phyloP scores from a whole-genome alignment of 495 filamentous ascomycete species.

The Lentithecium fluviatile region DNA sequence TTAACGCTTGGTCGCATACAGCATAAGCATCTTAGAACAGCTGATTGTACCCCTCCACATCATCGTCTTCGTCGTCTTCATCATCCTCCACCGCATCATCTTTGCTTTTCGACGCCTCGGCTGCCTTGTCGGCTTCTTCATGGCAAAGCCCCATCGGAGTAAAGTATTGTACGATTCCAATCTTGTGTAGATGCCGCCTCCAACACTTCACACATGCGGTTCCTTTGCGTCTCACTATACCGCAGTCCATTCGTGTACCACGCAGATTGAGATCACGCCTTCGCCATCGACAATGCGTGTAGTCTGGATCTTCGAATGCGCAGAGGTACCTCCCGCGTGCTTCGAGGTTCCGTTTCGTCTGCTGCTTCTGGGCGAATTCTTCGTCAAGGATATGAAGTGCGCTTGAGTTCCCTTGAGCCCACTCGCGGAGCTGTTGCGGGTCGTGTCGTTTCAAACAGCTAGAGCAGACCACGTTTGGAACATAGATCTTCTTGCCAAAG shows the following conservation, averaged over 20 bases:
- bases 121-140: conserved; percentile 13
- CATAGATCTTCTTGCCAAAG: conserved; percentile 8
- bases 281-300: conserved; percentile 9
- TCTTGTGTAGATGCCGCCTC: conserved; percentile 12
- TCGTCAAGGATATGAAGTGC: conserved; percentile 8
- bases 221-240: conserved; percentile 7
- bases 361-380: conserved; percentile 10
- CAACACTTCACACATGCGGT: conserved; percentile 10
- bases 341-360: conserved; percentile 13
- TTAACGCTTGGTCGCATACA: too few species aligned
- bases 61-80: conserved; percentile 3
- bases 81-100: background rate
- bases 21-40: too few species aligned
- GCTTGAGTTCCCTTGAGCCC: conserved; percentile 2
- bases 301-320: conserved; percentile 23
- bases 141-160: conserved; percentile 13
- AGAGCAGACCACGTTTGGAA: conserved; percentile 5
- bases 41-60: conserved; percentile 4
- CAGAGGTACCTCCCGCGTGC: conserved; percentile 9
- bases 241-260: conserved; percentile 4
- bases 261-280: conserved; percentile 12
- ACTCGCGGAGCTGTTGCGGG: conserved; percentile 5
- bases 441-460: conserved; percentile 12
- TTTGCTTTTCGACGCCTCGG: background rate
- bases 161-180: conserved; percentile 20